Evolutionary conservation across 768 basidiomycete species (phyloP).

Genomic region (Termitomyces sp.): DNA sequence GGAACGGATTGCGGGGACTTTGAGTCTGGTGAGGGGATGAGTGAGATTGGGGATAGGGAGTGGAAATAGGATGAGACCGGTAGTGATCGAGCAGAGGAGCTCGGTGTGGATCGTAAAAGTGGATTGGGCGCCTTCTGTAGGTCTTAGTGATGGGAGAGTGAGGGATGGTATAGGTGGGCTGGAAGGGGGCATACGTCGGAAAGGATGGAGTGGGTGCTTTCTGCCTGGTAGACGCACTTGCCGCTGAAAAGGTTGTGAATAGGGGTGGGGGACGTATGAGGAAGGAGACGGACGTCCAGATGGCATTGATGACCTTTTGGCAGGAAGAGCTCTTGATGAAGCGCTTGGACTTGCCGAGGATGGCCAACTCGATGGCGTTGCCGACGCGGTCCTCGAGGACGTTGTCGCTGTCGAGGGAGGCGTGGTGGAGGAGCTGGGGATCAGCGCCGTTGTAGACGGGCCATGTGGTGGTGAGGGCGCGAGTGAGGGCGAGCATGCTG

Average conservation of each 20-base stretch:
- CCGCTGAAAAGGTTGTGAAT: slow-evolving; percentile 41
- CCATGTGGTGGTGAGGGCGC: slow-evolving; percentile 77
- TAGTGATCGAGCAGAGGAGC: slow-evolving; percentile 95
- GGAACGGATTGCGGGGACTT: slow-evolving; percentile 89
- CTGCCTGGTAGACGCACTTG: slow-evolving; percentile 85
- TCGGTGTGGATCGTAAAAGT: slow-evolving; percentile 92
- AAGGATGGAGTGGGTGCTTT: slow-evolving; percentile 83
- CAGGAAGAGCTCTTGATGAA: slow-evolving; percentile 89
- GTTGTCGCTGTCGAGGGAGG: slow-evolving; percentile 58
- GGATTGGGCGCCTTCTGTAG: slow-evolving; percentile 87
- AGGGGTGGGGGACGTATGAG: neutral
- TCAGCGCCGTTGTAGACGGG: slow-evolving; percentile 75
- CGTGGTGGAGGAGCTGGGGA: slow-evolving; percentile 46
- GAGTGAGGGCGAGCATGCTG: slow-evolving; percentile 60
- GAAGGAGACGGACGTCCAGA: slow-evolving; percentile 58
- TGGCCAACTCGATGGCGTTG: slow-evolving; percentile 91
- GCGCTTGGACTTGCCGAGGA: slow-evolving; percentile 76
- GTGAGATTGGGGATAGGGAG: neutral
- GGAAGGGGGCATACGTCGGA: slow-evolving; percentile 59
- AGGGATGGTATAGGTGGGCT: neutral
- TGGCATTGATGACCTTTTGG: slow-evolving; percentile 84
- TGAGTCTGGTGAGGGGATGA: slow-evolving; percentile 49
- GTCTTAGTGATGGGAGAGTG: slow-evolving; percentile 49
- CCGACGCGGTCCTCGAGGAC: slow-evolving; percentile 78
- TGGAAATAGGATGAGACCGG: slow-evolving; percentile 42